Evolutionary conservation across 73 alveolate genomes (phyloP).

Genomic region (Tetrahymena thermophila): DNA sequence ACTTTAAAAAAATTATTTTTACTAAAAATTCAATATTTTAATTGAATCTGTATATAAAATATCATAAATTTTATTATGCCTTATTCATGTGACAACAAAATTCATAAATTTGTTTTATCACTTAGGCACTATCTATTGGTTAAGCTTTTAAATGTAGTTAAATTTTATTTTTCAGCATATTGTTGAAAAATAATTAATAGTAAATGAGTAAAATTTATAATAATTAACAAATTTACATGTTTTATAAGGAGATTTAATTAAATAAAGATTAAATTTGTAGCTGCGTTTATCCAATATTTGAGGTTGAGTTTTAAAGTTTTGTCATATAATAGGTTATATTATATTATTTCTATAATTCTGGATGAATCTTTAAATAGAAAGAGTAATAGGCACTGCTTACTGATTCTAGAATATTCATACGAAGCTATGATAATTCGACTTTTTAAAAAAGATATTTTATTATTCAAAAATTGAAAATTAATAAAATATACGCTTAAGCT

Average conservation of each 20-base stretch:
- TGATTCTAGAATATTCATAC: neutral
- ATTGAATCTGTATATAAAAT: too few relatives aligned
- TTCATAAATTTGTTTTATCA: too few relatives aligned
- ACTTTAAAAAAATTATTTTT: too few relatives aligned
- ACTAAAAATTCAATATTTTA: too few relatives aligned
- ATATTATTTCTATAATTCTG: neutral
- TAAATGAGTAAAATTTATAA: too few relatives aligned
- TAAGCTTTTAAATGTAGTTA: too few relatives aligned
- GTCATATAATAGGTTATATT: neutral
- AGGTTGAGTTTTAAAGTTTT: neutral
- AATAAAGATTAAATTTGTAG: neutral
- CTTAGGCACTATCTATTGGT: too few relatives aligned
- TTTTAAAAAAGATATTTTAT: neutral
- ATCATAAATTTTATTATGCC: too few relatives aligned
- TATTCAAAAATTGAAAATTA: neutral
- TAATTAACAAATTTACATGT: neutral
- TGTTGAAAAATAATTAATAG: neutral
- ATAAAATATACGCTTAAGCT: neutral
- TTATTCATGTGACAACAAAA: too few relatives aligned
- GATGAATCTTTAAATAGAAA: neutral
- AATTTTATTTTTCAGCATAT: too few relatives aligned
- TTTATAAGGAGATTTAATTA: neutral
- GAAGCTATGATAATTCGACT: neutral
- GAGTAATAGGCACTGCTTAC: neutral
- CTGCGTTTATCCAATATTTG: neutral